A percentile compares a stretch with the other conserved stretches of the same genome.
Conservation (phyloP, 768 basidiomycete species). For the Hypholoma fasciculare region DNA sequence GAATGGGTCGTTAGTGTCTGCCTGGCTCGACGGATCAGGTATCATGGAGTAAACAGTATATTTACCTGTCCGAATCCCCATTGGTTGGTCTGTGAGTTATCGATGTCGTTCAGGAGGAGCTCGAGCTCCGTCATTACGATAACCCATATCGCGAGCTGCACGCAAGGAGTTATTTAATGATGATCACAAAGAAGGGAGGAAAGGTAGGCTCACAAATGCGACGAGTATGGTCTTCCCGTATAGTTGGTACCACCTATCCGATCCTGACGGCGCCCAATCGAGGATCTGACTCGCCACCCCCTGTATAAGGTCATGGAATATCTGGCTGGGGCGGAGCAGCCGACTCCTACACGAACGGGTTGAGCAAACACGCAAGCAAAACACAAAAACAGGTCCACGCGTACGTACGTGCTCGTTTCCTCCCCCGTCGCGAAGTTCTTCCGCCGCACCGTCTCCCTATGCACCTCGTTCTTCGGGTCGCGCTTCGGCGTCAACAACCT, state of each 20-base stretch:
- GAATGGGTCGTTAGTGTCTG: background rate
- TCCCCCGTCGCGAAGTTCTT: conserved; percentile 19
- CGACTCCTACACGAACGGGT: conserved; percentile 11
- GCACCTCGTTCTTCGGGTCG: conserved; percentile 20
- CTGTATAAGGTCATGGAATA: conserved; percentile 23
- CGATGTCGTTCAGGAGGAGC: conserved; percentile 14
- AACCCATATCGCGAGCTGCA: conserved; percentile 22
- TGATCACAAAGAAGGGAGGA: background rate
- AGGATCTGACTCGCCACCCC: conserved; percentile 24
- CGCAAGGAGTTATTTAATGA: background rate
- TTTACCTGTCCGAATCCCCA: conserved; percentile 28
- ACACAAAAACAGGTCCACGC: background rate
- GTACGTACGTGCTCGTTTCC: conserved; percentile 10
- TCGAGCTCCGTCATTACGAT: conserved; percentile 26
- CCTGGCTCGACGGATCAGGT: background rate
- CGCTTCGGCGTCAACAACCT: conserved; percentile 19
- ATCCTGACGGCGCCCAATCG: conserved; percentile 21
- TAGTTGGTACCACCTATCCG: conserved; percentile 17
- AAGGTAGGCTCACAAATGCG: conserved; percentile 10
- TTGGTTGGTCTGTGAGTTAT: conserved; percentile 11
- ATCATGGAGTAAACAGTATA: background rate
- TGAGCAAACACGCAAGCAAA: too few relatives aligned
- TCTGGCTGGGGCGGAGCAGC: conserved; percentile 20
- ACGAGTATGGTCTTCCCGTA: conserved; percentile 23
- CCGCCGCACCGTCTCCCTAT: conserved; percentile 14